Percentiles rank a stretch among this genome's conserved stretches.
phyloP scores from a whole-genome alignment of 208 protist species.

The Acanthamoeba triangularis region DNA sequence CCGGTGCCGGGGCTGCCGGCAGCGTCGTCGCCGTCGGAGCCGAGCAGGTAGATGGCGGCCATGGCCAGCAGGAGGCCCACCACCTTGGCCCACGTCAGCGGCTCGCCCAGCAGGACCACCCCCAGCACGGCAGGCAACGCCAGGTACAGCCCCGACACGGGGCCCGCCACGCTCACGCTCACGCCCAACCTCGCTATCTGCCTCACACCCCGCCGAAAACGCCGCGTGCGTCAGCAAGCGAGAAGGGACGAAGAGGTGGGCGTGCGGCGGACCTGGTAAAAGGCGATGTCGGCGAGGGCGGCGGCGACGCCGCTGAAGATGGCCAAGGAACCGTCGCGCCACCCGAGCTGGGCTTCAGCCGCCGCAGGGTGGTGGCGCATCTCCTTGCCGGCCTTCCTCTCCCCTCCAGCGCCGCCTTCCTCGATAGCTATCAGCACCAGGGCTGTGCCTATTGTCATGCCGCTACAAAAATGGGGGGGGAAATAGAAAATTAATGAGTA shows the following conservation, averaged over 20 bases:
- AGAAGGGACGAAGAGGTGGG: background rate
- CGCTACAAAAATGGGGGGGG: background rate
- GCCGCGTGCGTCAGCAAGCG: background rate
- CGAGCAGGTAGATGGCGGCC: conserved; percentile 25
- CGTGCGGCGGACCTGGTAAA: background rate
- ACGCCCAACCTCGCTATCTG: background rate
- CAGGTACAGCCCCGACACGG: conserved; percentile 35
- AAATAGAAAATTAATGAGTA: background rate
- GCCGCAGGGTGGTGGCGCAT: background rate
- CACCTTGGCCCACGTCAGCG: background rate
- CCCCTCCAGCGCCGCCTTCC: background rate
- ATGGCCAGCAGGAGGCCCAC: conserved; percentile 12
- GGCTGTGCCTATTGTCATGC: background rate
- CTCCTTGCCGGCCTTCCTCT: background rate
- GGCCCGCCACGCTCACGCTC: conserved; percentile 61
- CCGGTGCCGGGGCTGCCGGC: background rate
- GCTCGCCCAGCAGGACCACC: conserved; percentile 11
- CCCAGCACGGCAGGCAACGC: conserved; percentile 18
- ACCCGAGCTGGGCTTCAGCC: background rate
- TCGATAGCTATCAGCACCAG: too few species aligned
- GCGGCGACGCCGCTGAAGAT: conserved; percentile 46
- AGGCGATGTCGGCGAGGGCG: conserved; percentile 31
- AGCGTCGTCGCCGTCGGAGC: background rate
- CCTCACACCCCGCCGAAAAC: background rate
- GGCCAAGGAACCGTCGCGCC: background rate